Evolutionary conservation across 2,329 filamentous ascomycete species (phyloP).

Genomic region (Aulographum hederae): DNA sequence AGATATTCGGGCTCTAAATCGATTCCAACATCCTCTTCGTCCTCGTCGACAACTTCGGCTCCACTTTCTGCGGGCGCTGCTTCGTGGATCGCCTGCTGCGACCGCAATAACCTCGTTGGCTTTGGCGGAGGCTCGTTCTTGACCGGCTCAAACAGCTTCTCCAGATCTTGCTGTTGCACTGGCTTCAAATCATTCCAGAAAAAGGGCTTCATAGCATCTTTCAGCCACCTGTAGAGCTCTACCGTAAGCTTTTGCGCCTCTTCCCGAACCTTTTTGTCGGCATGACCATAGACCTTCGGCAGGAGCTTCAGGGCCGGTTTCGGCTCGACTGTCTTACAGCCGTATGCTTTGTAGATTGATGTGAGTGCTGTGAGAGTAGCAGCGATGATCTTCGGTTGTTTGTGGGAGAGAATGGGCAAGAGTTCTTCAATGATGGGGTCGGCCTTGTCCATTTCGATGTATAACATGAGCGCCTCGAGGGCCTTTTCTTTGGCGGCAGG

Average conservation of each 20-base stretch:
- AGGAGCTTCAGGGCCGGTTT: constrained; percentile 78
- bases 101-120: constrained; percentile 72
- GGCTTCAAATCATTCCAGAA: constrained; percentile 94
- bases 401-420: constrained; percentile 64
- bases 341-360: constrained; percentile 80
- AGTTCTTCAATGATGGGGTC: constrained; percentile 82
- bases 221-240: constrained; percentile 91
- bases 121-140: constrained; percentile 77
- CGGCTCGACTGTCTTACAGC: constrained; percentile 83
- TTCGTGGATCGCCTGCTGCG: constrained; percentile 69
- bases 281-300: constrained; percentile 84
- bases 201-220: constrained; percentile 94
- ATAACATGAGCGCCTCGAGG: constrained; percentile 70
- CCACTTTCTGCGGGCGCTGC: constrained; percentile 38
- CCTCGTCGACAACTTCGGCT: constrained; percentile 35
- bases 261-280: constrained; percentile 93
- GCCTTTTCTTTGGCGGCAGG: constrained; percentile 77
- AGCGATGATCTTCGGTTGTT: constrained; percentile 76
- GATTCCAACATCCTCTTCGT: constrained; percentile 44
- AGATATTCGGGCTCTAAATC: constrained; percentile 50
- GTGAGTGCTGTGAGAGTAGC: constrained; percentile 60
- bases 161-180: constrained; percentile 84
- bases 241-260: constrained; percentile 83
- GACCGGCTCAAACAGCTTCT: constrained; percentile 84
- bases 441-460: constrained; percentile 75